Base-by-base conservation (phyloP, 2,329 filamentous ascomycete genomes). In the Fusarium decemcellulare region DNA sequence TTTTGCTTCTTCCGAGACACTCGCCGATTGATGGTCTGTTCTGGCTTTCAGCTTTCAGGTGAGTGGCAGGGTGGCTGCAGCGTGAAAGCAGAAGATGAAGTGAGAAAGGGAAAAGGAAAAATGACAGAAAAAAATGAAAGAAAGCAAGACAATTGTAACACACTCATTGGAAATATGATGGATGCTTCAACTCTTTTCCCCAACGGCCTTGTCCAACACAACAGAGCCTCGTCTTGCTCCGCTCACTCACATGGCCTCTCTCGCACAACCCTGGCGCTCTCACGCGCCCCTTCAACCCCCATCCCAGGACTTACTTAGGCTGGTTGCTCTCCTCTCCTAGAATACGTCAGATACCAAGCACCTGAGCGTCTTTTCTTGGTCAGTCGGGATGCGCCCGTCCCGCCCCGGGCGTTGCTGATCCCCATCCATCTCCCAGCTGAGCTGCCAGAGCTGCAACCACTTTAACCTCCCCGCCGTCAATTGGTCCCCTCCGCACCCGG, bases 361-460 rank as follows among this genome's bases (percentile, higher is more conserved):
- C 48, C 59, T 37, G 37, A 58, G 51, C 40, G 60, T 39, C 39
- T 32, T 36, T 48, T 34, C 18, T 36, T 10, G n/a, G 44, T 32
- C 34, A 42, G 29, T 39, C 30, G 32, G 64, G 40, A 23, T 23
- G 36, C 37, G 32, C 27, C n/a, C 34, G 16, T 44, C 37, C 34
- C 44, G 44, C 42, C 36, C 30, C 9, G 27, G 29, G 50, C 16
- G 44, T 58, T 63, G 50, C 61, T 53, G 53, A 52, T 63, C 42
- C 23, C 46, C 46, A 34, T 36, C 34, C 39, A 61, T 36, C 23
- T 36, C 42, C 18, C 11, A 37, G 32, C 65, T 61, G 51, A 40
- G 23, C 23, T 23, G 23, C 51, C 54, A 44, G 27, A 50, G 18
- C 46, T 70, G 66, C 51, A 69, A 67, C 62, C 62, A 60, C 62